Evolutionary conservation across 2,329 filamentous ascomycete genomes (phyloP).

Genomic region (Parascedosporium putredinis): DNA sequence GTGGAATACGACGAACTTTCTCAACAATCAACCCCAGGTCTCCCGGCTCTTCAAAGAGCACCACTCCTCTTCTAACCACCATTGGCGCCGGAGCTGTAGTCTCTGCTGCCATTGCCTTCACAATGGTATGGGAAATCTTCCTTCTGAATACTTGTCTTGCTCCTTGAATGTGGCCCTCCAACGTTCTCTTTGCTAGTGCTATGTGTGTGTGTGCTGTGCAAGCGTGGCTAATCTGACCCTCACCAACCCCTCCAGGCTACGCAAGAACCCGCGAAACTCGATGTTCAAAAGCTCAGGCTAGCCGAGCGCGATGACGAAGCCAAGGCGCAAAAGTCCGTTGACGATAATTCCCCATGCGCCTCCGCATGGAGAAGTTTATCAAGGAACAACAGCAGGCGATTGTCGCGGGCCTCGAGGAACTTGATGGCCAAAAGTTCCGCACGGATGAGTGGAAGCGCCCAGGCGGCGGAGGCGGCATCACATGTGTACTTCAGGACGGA

Average conservation of each 20-base stretch:
- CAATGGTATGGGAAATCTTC: background rate
- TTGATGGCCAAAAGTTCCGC: constrained; percentile 76
- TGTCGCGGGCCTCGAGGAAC: constrained; percentile 66
- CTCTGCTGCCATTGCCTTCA: constrained; percentile 1
- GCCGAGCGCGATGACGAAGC: constrained; percentile 74
- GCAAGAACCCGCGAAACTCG: constrained; percentile 36
- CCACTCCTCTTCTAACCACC: background rate
- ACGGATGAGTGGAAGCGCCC: constrained; percentile 80
- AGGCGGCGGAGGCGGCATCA: constrained; percentile 87
- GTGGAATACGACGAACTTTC: background rate
- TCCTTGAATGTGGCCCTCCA: too few species aligned
- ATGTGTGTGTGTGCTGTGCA: too few species aligned
- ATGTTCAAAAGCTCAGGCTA: constrained; percentile 64
- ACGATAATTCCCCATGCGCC: constrained; percentile 77
- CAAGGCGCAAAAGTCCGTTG: constrained; percentile 61
- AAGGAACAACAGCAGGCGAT: constrained; percentile 87
- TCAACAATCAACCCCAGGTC: constrained; percentile 3
- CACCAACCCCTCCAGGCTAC: constrained; percentile 23
- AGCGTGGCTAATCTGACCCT: too few species aligned
- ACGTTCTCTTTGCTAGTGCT: too few species aligned
- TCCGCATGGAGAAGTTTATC: constrained; percentile 95
- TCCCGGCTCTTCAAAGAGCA: background rate
- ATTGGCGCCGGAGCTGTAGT: background rate
- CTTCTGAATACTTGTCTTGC: too few species aligned
- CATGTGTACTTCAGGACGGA: constrained; percentile 89